Conservation (phyloP, 2,329 filamentous ascomycete genomes). For the Trichoderma oligosporum region DNA sequence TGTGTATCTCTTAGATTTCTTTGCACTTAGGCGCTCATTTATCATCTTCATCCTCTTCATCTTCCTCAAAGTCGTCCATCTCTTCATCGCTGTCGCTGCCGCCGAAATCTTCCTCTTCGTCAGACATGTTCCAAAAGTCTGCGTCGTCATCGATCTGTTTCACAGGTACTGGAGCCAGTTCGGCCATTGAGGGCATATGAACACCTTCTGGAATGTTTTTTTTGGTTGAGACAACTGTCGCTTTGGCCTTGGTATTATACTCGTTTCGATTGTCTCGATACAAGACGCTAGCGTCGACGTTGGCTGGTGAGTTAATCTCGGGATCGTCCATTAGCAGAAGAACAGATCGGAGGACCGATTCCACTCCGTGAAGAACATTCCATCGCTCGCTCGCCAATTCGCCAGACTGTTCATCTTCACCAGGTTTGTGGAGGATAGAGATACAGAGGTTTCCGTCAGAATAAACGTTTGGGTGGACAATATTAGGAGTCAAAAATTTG, state of each 20-base stretch:
- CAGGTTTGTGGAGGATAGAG: slow-evolving; percentile 88
- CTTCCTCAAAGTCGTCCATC: slow-evolving; percentile 57
- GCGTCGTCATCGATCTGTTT: slow-evolving; percentile 64
- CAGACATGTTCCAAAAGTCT: slow-evolving; percentile 77
- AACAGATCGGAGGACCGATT: slow-evolving; percentile 90
- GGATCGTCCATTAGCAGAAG: slow-evolving; percentile 89
- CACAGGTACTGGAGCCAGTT: slow-evolving; percentile 59
- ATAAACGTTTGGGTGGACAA: slow-evolving; percentile 95
- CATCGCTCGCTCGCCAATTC: slow-evolving; percentile 87
- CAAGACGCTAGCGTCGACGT: slow-evolving; percentile 87
- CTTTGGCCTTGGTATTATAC: slow-evolving; percentile 67
- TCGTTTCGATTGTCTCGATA: slow-evolving; percentile 67
- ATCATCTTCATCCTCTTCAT: slow-evolving; percentile 50
- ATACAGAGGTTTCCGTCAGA: slow-evolving; percentile 88
- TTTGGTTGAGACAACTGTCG: slow-evolving; percentile 70
- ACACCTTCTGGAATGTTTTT: slow-evolving; percentile 75
- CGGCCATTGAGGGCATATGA: slow-evolving; percentile 72
- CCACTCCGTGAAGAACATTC: slow-evolving; percentile 89
- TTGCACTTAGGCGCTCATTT: slow-evolving; percentile 18
- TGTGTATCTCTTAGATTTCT: background rate
- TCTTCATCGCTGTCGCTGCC: slow-evolving; percentile 67
- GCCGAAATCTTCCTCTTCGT: slow-evolving; percentile 73
- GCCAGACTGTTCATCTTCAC: slow-evolving; percentile 88
- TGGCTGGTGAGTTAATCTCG: slow-evolving; percentile 88
- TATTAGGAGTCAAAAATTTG: slow-evolving; percentile 68